Evolutionary conservation across 371 early-diverging fungal species (phyloP).

Genomic region (Syncephalastrum monosporum): DNA sequence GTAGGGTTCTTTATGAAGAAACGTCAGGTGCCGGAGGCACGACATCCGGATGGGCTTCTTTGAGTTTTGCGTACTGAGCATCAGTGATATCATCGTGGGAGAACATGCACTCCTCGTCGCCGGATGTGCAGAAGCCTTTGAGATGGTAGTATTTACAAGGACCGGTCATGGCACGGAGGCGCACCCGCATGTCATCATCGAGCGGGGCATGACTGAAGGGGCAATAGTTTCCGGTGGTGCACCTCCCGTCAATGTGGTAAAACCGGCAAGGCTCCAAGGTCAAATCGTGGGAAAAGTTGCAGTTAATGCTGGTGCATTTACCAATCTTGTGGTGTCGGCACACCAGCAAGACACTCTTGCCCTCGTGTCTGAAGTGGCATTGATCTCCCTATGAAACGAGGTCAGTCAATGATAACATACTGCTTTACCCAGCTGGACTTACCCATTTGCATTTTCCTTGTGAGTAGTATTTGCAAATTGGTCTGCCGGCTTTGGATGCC

Average conservation of each 20-base stretch:
- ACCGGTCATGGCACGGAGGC: constrained; percentile 24
- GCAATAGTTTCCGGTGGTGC: constrained; percentile 20
- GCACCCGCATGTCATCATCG: constrained; percentile 1
- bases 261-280: constrained; percentile 39
- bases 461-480: no score
- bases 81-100: constrained; percentile 14
- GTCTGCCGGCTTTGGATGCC: no score
- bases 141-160: constrained; percentile 39
- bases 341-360: constrained; percentile 5
- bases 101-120: constrained; percentile 28
- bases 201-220: constrained; percentile 35
- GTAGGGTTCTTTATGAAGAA: no score
- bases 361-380: constrained; percentile 25
- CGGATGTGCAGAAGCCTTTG: constrained; percentile 36
- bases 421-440: no score
- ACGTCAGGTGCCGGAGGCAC: no score
- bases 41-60: no score
- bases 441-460: no score
- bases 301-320: constrained; percentile 23
- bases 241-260: constrained; percentile 25
- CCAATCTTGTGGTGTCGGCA: constrained; percentile 31
- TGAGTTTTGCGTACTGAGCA: no score
- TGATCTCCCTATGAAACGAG: constrained; percentile 17
- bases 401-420: not conserved
- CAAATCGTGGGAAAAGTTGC: constrained; percentile 36